Percentiles rank a stretch among this genome's conserved stretches.
Evolutionary conservation across 352 stramenopile species (phyloP).

Genomic region (Phytophthora agathidicida): DNA sequence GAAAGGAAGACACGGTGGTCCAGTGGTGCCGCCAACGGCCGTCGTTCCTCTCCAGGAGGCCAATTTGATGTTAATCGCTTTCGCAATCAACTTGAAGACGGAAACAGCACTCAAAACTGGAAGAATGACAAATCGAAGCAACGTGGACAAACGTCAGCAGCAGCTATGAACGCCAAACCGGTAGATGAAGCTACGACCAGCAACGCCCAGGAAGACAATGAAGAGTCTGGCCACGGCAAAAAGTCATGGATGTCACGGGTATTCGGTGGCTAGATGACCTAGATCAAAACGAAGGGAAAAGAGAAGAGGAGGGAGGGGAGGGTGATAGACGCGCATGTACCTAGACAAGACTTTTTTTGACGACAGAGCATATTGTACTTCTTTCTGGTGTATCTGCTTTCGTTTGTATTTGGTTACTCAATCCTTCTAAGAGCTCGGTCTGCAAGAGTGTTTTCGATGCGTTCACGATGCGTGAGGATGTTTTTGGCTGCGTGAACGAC

Average conservation of each 20-base stretch:
- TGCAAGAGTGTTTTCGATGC: constrained; percentile 49
- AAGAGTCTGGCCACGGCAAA: background rate
- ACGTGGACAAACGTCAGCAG: background rate
- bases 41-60: constrained; percentile 1
- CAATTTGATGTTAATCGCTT: constrained; percentile 18
- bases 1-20: constrained; percentile 45
- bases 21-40: constrained; percentile 23
- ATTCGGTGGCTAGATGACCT: constrained; percentile 10
- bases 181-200: background rate
- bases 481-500: constrained; percentile 38
- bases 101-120: constrained; percentile 3
- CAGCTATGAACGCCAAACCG: background rate
- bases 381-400: no score
- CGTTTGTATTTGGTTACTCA: no score
- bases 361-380: no score
- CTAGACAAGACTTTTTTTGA: constrained; percentile 11
- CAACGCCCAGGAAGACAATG: background rate
- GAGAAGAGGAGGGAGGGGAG: background rate
- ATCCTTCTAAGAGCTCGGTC: constrained; percentile 20
- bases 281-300: background rate
- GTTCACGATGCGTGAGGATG: constrained; percentile 37
- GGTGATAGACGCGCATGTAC: constrained; percentile 6
- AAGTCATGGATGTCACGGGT: constrained; percentile 16
- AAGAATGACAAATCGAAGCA: background rate
- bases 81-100: constrained; percentile 1